Percentiles rank a stretch among this genome's conserved stretches.
These are phyloP conservation scores for Penicillium daleae DNA, from an alignment of 495 filamentous ascomycete species.

Conservation along the genomic window DNA sequence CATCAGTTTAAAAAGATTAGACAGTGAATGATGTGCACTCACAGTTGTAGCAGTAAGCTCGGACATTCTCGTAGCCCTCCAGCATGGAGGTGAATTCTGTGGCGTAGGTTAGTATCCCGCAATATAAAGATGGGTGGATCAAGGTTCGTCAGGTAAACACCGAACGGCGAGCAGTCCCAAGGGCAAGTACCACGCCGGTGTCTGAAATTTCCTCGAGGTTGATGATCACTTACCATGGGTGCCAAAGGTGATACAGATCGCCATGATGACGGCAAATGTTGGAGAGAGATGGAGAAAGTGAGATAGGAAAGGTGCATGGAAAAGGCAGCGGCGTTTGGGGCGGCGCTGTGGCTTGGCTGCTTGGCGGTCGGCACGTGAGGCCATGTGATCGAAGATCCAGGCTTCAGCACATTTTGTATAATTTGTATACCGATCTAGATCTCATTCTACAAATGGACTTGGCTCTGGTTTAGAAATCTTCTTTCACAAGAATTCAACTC, in stretches of 20 bases:
- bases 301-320: constrained; percentile 4
- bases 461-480: background rate
- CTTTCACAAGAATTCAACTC: background rate
- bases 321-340: constrained; percentile 33
- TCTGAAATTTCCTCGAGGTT: background rate
- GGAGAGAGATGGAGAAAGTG: background rate
- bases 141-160: constrained; percentile 19
- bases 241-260: constrained; percentile 61
- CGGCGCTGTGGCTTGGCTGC: constrained; percentile 36
- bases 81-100: constrained; percentile 57
- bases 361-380: constrained; percentile 31
- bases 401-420: background rate
- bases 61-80: constrained; percentile 57
- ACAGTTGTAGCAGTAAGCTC: constrained; percentile 61
- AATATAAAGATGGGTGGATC: constrained; percentile 13
- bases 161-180: constrained; percentile 9
- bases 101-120: constrained; percentile 6
- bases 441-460: background rate
- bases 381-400: constrained; percentile 22
- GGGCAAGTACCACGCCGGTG: constrained; percentile 9
- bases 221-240: constrained; percentile 48
- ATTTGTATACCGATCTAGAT: background rate
- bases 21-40: constrained; percentile 20
- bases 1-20: background rate
- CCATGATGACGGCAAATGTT: constrained; percentile 38